Base-by-base conservation (phyloP, 2,329 filamentous ascomycete genomes). In the Graphiopsis chlorocephala region DNA sequence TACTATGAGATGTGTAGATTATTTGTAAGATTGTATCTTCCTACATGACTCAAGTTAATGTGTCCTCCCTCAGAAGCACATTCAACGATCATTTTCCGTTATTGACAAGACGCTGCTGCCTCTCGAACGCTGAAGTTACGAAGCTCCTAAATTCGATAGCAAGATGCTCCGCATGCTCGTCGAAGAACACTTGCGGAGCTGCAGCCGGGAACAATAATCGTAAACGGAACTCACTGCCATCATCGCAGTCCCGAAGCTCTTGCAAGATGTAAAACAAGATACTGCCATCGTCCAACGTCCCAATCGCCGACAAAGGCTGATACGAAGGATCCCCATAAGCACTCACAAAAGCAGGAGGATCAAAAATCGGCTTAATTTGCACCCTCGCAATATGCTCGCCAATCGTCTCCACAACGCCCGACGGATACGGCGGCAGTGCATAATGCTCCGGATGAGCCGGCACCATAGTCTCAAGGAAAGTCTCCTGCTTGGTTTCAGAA, bases 381-480 rank as follows among this genome's bases (percentile, higher is more conserved):
- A 57, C 53, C 12, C 53, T 20, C 33, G 53, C 53, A 23, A 57
- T 57, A 29, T 57, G 53, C 53, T 35, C 53, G 12, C 53, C 53
- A 3, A 57, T 57, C 3, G 53, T 57, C 28, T 57, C 53, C 3
- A 57, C 53, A 12, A 57, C n/a, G 3, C 53, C 53, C 7, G 33
- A 31, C 1, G 28, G 28, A 17, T 38, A 23, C 2, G 28, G 53
- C 14, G 53, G 53, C 12, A 57, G n/a, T 17, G 53, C 28, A 28
- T 57, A 57, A 14, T 57, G 53, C 33, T 57, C 53, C 14, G 53
- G 53, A 15, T 57, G 53, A 14, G 53, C 53, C 0, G 53, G 53
- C n/a, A 38, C 53, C 53, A 57, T 57, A 26, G 53, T 57, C 28
- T 57, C 53, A n/a, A 57, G 53, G 28, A 35, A 57, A 12, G 33